Conservation (phyloP, 2,329 filamentous ascomycete genomes). For the Scedosporium aurantiacum region DNA sequence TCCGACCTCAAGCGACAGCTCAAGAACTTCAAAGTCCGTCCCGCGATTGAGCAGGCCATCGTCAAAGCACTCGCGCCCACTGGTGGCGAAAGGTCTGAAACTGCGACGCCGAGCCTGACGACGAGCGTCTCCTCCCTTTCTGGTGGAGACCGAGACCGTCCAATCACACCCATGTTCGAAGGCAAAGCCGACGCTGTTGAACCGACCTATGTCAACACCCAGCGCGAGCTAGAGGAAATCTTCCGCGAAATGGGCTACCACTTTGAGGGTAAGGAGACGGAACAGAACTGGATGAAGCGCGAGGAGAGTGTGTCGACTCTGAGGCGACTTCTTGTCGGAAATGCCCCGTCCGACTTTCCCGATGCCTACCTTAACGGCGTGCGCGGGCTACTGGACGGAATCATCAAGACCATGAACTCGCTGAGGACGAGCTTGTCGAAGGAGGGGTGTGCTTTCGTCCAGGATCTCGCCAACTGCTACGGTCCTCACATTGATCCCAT, state of each 20-base stretch:
- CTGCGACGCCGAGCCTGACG: constrained; percentile 35
- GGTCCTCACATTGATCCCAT: constrained; percentile 75
- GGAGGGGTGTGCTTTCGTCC: constrained; percentile 71
- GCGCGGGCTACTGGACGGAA: constrained; percentile 70
- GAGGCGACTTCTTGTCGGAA: constrained; percentile 70
- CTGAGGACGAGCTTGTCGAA: constrained; percentile 83
- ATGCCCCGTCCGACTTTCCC: constrained; percentile 66
- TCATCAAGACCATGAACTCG: constrained; percentile 74
- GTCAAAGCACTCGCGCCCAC: constrained; percentile 58
- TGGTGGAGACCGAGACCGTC: constrained; percentile 37
- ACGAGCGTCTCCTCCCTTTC: constrained; percentile 40
- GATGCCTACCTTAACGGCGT: constrained; percentile 59
- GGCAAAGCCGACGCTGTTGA: constrained; percentile 59
- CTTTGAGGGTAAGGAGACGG: constrained; percentile 82
- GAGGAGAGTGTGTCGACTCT: constrained; percentile 72
- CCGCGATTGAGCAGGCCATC: constrained; percentile 74
- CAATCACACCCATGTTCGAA: constrained; percentile 53
- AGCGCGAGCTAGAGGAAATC: constrained; percentile 78
- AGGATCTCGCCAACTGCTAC: constrained; percentile 68
- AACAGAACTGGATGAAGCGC: constrained; percentile 81
- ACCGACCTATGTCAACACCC: constrained; percentile 72
- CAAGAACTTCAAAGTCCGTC: constrained; percentile 71
- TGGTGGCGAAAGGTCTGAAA: constrained; percentile 27
- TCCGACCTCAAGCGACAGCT: constrained; percentile 82
- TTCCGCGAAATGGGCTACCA: constrained; percentile 68